Evolutionary conservation across 495 filamentous ascomycete species (phyloP).

Genomic region (Annulohypoxylon maeteangense): DNA sequence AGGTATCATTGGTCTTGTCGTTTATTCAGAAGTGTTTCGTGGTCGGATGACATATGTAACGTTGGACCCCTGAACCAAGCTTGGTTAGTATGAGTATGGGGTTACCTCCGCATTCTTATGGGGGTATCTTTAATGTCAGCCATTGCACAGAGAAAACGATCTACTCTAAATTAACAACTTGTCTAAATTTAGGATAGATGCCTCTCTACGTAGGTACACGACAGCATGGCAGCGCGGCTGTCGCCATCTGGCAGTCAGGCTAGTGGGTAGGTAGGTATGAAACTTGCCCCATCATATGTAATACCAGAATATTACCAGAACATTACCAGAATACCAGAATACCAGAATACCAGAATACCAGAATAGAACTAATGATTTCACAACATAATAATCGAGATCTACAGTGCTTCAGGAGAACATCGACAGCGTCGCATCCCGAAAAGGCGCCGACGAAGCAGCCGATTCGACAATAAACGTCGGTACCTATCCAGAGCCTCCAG

Average conservation of each 20-base stretch:
- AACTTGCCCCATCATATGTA: not conserved
- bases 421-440: conserved; percentile 18
- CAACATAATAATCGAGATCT: conserved; percentile 26
- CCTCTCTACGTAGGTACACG: too few species aligned
- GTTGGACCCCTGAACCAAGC: conserved; percentile 1
- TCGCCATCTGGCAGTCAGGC: conserved; percentile 16
- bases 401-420: conserved; percentile 12
- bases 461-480: conserved; percentile 20
- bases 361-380: not conserved
- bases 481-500: conserved; percentile 18
- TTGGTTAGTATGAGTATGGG: not conserved
- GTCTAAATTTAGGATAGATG: conserved; percentile 16
- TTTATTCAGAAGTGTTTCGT: conserved; percentile 18
- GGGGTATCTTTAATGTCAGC: not conserved
- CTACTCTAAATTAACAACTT: conserved; percentile 21
- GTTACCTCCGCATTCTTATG: conserved; percentile 15
- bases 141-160: conserved; percentile 4
- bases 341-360: too few species aligned
- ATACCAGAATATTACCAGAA: too few species aligned
- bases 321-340: too few species aligned
- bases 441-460: conserved; percentile 29
- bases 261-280: not conserved
- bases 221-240: conserved; percentile 1
- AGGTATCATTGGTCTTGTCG: conserved; percentile 4
- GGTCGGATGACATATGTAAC: conserved; percentile 19